Base-by-base conservation (phyloP, 2,329 filamentous ascomycete genomes). In the Fragosphaeria purpurea region DNA sequence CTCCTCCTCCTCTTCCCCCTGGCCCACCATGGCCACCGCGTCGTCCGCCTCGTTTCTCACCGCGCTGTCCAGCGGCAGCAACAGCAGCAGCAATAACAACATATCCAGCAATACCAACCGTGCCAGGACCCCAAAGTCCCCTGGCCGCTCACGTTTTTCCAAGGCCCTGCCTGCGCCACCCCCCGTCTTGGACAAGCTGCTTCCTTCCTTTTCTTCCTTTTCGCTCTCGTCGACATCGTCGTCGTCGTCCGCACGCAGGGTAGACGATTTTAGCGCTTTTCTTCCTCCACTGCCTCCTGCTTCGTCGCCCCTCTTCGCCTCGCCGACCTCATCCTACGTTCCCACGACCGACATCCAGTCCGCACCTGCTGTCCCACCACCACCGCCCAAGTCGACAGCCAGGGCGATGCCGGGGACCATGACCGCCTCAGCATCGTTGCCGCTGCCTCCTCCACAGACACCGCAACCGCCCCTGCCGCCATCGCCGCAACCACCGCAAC, bases 111-210 rank as follows among this genome's bases (percentile, higher is more conserved):
- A 31, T 11, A 32, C 42, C 13, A 37, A 11, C 35, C 35, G 35
- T 37, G 12, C 42, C 45, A 53, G 35, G 38, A 48, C 48, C 51
- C 64, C 51, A 57, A 60, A 53, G 50, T 61, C 63, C 62, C 63
- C 60, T 55, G 73, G 73, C 58, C 66, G 68, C 50, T 79, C 76
- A 58, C 75, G 76, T 62, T 77, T 76, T 65, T 79, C 76, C 60
- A 80, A 80, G 65, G 76, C 75, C 37, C 66, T 80, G 56, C 77
- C 76, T 37, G 66, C 69, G 50, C 72, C 76, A 48, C 63, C 69
- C 34, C 55, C 58, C 50, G 53, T 58, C 46, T 7, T 53, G 5
- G 48, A 50, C 22, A 46, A 41, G 35, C 45, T 51, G 22, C 50
- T 52, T 13, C 33, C 22, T 37, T 47, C 46, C 13, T 41, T 42